Evolutionary conservation across 192 early-diverging fungal genomes (phyloP).

Genomic region (Ambispora gerdemannii): DNA sequence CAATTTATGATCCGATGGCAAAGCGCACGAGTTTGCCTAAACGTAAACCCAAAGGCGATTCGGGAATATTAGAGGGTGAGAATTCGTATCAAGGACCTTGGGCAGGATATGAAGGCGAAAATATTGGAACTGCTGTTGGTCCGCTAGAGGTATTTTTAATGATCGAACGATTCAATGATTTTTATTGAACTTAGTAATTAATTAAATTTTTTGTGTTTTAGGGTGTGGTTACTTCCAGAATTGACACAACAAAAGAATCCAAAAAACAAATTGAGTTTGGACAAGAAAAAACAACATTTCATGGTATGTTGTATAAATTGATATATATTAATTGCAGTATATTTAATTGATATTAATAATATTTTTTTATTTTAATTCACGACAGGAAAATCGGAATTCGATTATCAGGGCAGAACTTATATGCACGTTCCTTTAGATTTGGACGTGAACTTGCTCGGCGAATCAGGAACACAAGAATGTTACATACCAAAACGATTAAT

Average conservation of each 20-base stretch:
- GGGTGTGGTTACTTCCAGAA: constrained; percentile 40
- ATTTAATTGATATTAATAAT: background rate
- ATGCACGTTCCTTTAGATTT: constrained; percentile 94
- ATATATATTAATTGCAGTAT: background rate
- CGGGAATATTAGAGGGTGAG: constrained; percentile 68
- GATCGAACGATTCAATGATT: constrained; percentile 15
- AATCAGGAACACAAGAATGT: constrained; percentile 71
- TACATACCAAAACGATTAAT: constrained; percentile 83
- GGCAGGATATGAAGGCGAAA: constrained; percentile 90
- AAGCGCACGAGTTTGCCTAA: constrained; percentile 33
- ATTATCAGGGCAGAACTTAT: constrained; percentile 94
- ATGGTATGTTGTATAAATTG: constrained; percentile 51
- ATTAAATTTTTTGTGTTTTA: constrained; percentile 26
- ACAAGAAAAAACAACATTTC: constrained; percentile 79
- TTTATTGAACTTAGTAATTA: background rate
- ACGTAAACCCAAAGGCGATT: constrained; percentile 75
- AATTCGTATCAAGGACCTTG: constrained; percentile 87
- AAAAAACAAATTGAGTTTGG: constrained; percentile 44
- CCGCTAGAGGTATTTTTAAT: constrained; percentile 52
- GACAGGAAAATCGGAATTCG: constrained; percentile 62
- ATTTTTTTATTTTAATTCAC: background rate
- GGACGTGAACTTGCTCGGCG: constrained; percentile 69
- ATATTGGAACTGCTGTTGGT: constrained; percentile 55
- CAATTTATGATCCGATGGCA: constrained; percentile 47
- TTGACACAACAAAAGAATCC: constrained; percentile 25